Conservation (phyloP, 805 yeast genomes). For the Nematodospora valgi region DNA sequence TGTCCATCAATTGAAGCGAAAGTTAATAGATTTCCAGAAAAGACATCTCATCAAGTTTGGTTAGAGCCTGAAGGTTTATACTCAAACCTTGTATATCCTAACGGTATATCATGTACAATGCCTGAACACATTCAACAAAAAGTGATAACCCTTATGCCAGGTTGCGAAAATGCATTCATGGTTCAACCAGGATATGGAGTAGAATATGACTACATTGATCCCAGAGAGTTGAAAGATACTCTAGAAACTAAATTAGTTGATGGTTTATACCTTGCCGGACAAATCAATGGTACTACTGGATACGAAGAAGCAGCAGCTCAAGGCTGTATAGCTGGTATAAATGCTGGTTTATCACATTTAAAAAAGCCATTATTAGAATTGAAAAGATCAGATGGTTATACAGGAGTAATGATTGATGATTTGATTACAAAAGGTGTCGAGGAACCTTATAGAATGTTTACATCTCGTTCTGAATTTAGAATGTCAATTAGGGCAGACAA, state of each 20-base stretch:
- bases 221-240: conserved; percentile 74
- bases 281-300: conserved; percentile 97
- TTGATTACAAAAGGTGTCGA: conserved; percentile 91
- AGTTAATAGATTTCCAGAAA: conserved; percentile 74
- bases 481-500: conserved; percentile 89
- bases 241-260: conserved; percentile 76
- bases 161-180: conserved; percentile 85
- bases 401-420: conserved; percentile 93
- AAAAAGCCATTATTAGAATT: conserved; percentile 47
- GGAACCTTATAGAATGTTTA: conserved; percentile 98
- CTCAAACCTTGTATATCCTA: conserved; percentile 87
- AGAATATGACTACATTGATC: conserved; percentile 95
- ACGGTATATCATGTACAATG: conserved; percentile 95
- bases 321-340: conserved; percentile 92
- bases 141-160: conserved; percentile 76
- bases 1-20: conserved; percentile 97
- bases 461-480: conserved; percentile 92
- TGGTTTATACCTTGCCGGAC: conserved; percentile 91
- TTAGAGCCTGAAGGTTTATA: conserved; percentile 94
- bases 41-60: conserved; percentile 81
- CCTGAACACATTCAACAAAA: conserved; percentile 86
- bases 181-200: conserved; percentile 98
- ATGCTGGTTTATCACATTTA: conserved; percentile 68
- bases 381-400: conserved; percentile 78
- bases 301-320: conserved; percentile 99